Evolutionary conservation across 2,329 filamentous ascomycete genomes (phyloP).

Genomic region (Botrytis byssoidea): DNA sequence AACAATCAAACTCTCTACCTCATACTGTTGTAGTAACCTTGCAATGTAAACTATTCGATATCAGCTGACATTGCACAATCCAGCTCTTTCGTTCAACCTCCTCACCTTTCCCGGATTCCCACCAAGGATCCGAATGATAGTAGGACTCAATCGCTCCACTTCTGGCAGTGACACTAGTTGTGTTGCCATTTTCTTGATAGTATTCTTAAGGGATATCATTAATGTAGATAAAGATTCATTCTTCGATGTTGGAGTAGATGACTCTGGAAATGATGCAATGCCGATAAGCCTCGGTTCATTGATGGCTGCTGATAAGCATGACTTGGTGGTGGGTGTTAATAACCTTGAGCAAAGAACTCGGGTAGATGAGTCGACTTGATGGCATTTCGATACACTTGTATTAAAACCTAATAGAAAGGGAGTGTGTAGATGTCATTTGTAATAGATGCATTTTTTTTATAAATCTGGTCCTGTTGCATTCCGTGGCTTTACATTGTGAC

Average conservation of each 20-base stretch:
- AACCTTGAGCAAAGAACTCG: background rate
- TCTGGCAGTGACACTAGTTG: constrained; percentile 53
- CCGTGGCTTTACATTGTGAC: background rate
- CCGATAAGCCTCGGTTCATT: constrained; percentile 18
- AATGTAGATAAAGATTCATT: background rate
- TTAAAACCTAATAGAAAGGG: background rate
- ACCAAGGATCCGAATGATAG: constrained; percentile 79
- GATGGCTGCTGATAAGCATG: constrained; percentile 7
- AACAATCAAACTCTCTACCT: background rate
- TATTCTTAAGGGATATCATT: constrained; percentile 1
- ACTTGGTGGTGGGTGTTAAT: background rate
- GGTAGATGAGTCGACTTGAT: background rate
- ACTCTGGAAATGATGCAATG: constrained; percentile 9
- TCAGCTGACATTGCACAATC: constrained; percentile 18
- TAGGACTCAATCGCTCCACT: constrained; percentile 73
- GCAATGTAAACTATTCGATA: constrained; percentile 54
- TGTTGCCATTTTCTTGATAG: constrained; percentile 35
- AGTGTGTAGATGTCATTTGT: background rate
- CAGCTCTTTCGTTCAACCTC: background rate
- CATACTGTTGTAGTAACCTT: constrained; percentile 45
- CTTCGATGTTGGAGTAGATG: background rate
- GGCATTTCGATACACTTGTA: background rate
- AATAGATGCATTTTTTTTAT: background rate
- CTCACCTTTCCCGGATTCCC: constrained; percentile 83
- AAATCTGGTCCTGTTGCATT: background rate